Evolutionary conservation across 2,329 filamentous ascomycete genomes (phyloP).

Genomic region (Hypomyces rosellus): DNA sequence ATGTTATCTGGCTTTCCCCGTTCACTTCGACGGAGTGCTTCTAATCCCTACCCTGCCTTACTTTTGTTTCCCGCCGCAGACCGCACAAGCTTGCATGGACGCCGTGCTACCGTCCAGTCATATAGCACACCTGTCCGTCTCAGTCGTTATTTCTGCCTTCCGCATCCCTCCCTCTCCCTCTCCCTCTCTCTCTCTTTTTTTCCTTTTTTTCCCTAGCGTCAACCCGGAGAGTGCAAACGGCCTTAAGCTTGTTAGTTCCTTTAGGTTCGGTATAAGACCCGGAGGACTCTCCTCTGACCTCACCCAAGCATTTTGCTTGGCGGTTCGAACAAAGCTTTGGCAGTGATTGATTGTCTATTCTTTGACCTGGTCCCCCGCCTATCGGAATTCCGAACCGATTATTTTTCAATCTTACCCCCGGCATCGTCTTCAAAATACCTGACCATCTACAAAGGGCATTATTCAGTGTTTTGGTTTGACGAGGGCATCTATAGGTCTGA

Average conservation of each 20-base stretch:
- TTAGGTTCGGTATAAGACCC: constrained; percentile 11
- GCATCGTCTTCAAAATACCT: background rate
- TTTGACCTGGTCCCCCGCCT: constrained; percentile 4
- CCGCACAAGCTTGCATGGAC: background rate
- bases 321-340: constrained; percentile 3
- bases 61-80: background rate
- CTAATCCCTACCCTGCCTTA: background rate
- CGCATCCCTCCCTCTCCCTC: background rate
- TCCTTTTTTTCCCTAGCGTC: constrained; percentile 3
- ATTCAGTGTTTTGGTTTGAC: background rate
- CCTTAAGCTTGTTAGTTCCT: constrained; percentile 6
- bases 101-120: background rate
- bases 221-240: constrained; percentile 3
- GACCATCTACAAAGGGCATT: background rate
- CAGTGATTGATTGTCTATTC: constrained; percentile 4
- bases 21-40: background rate
- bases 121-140: constrained; percentile 1
- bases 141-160: background rate
- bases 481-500: background rate
- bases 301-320: constrained; percentile 5
- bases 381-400: background rate
- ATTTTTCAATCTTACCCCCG: background rate
- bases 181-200: too few relatives aligned
- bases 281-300: constrained; percentile 9
- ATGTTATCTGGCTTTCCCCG: background rate